These are phyloP conservation scores for Cicer chorassanicum DNA, from an alignment of 306 rosid genomes.

Conservation along the genomic window DNA sequence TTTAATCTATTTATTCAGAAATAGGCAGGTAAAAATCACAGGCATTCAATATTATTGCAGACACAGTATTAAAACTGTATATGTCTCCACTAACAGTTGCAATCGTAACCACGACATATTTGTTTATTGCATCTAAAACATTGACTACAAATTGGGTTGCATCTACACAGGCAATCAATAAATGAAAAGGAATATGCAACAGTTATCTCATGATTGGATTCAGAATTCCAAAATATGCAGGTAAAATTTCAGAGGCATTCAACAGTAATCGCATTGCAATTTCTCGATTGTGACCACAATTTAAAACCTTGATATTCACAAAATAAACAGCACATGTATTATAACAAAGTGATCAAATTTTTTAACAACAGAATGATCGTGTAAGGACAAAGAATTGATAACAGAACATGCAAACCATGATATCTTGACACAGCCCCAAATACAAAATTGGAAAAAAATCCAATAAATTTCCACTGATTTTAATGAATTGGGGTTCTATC, in stretches of 20 bases:
- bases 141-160: not conserved
- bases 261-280: not conserved
- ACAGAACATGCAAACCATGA: conserved; percentile 7
- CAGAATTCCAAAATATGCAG: not conserved
- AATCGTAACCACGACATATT: no score
- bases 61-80: no score
- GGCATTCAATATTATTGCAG: no score
- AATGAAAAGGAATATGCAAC: conserved; percentile 1
- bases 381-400: not conserved
- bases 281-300: not conserved
- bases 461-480: not conserved
- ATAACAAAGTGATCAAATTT: not conserved
- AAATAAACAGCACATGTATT: not conserved
- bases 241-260: not conserved
- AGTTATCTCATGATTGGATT: conserved; percentile 12
- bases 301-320: conserved; percentile 3
- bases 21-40: no score
- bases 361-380: not conserved
- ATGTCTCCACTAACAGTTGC: no score
- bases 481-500: conserved; percentile 15
- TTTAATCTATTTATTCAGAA: not conserved
- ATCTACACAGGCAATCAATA: not conserved
- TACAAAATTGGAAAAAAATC: not conserved
- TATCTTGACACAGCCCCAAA: not conserved
- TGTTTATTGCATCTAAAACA: not conserved